Base-by-base conservation (phyloP, 2,329 filamentous ascomycete genomes). In the Ceratocystis harringtonii region DNA sequence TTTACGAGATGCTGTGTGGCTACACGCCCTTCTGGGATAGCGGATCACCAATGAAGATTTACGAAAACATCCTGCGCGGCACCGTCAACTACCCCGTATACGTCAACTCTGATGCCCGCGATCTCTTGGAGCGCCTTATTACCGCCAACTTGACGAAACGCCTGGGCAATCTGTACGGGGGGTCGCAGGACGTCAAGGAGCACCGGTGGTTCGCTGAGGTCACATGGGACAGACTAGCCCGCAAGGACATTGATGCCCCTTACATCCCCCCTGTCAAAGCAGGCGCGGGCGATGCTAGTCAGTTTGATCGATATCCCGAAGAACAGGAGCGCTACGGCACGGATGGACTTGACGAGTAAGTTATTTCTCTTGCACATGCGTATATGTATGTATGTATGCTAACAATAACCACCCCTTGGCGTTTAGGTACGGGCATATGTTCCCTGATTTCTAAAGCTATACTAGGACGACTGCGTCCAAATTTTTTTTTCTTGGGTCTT, bases 11-110 rank as follows among this genome's bases (percentile, higher is more conserved):
- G 94, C 84, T 99, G 45, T 97, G 94, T 74, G 94, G 94, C 32
- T 99, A 96, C 77, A 99, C 94, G 4, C 94, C 94, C 4, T 99
- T 99, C 79, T 99, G 94, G 92, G 94, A 99, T 75, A 90, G 89
- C 71, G 94, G 92, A 65, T 96, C 90, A 57, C 92, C 94, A 2
- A 95, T 99, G 84, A 96, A 96, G 78, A 99, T 99, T 72, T 99
- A 99, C 78, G 94, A 99, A 79, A 99, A 99, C 75, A 99, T 99
- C 72, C 83, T 99, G 69, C 92, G 91, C 73, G 94, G 92, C 68
- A 87, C 89, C 71, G 89, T 99, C 76, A 97, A 96, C 78, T 99
- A 97, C 74, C 94, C 94, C 64, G 87, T 89, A 5, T 99, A 97
- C 75, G 89, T 99, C 72, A 90, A 97, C 73, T 86, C 88, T 1